Evolutionary conservation across 495 filamentous ascomycete species (phyloP).

Genomic region (Daldinia decipiens): DNA sequence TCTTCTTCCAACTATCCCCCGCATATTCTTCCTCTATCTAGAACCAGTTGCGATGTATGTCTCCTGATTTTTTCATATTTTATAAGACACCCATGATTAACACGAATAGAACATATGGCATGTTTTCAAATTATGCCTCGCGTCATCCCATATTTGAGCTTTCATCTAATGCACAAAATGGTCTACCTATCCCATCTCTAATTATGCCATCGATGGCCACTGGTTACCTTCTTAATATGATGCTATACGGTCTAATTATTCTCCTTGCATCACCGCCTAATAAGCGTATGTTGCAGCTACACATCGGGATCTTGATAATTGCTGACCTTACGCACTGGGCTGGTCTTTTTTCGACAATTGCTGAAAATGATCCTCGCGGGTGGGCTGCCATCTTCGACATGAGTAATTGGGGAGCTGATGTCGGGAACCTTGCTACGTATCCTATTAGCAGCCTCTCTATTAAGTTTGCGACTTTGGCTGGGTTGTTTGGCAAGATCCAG

Average conservation of each 20-base stretch:
- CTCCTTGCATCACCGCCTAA: constrained; percentile 44
- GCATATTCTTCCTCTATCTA: constrained; percentile 43
- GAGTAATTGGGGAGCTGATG: constrained; percentile 20
- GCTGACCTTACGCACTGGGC: constrained; percentile 42
- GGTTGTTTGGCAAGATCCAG: constrained; percentile 33
- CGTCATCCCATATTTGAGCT: constrained; percentile 29
- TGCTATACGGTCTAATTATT: constrained; percentile 54
- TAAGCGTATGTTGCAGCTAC: constrained; percentile 31
- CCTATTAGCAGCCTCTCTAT: constrained; percentile 27
- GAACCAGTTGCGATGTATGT: constrained; percentile 39
- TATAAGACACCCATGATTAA: background rate
- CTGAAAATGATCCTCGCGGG: constrained; percentile 32
- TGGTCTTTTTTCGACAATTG: constrained; percentile 37
- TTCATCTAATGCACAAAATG: constrained; percentile 15
- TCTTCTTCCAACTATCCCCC: constrained; percentile 33
- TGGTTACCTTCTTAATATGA: constrained; percentile 46
- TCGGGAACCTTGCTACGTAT: constrained; percentile 31
- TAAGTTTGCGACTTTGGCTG: constrained; percentile 38
- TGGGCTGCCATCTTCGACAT: constrained; percentile 38
- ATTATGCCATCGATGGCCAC: constrained; percentile 19
- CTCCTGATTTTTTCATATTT: background rate
- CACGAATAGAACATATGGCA: constrained; percentile 33
- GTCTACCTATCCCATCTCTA: constrained; percentile 24
- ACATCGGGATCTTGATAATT: constrained; percentile 32
- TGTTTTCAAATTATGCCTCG: constrained; percentile 26